Percentiles rank a stretch among this genome's conserved stretches.
Evolutionary conservation across 768 basidiomycete genomes (phyloP).

Genomic region (Fomitopsis serialis): DNA sequence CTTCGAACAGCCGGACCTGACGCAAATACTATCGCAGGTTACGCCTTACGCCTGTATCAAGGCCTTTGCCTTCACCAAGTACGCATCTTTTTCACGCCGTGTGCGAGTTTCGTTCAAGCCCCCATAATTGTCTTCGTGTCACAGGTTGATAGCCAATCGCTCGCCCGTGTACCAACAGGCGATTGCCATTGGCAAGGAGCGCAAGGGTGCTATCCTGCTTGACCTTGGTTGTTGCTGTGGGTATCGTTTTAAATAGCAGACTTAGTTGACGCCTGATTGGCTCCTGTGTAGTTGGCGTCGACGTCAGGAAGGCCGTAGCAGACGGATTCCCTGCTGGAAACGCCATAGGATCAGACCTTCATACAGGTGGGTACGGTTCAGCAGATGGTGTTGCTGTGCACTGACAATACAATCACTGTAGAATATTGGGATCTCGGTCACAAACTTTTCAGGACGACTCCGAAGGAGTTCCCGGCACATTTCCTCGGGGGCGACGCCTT

Average conservation of each 20-base stretch:
- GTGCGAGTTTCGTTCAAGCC: too few relatives aligned
- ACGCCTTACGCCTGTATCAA: constrained; percentile 2
- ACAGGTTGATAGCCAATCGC: background rate
- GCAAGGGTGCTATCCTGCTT: constrained; percentile 29
- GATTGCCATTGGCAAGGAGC: constrained; percentile 30
- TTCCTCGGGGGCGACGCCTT: constrained; percentile 54
- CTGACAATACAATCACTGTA: constrained; percentile 15
- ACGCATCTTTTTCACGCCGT: background rate
- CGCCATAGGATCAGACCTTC: constrained; percentile 30
- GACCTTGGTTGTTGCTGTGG: constrained; percentile 40
- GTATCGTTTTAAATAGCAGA: background rate
- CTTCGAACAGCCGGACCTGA: constrained; percentile 9
- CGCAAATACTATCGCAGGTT: background rate
- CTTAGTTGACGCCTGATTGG: background rate
- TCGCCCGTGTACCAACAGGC: constrained; percentile 8
- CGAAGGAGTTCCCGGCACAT: constrained; percentile 42
- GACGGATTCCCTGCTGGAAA: constrained; percentile 38
- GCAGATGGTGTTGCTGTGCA: background rate
- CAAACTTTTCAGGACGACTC: constrained; percentile 46
- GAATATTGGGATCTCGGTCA: constrained; percentile 59
- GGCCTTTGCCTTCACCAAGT: constrained; percentile 1
- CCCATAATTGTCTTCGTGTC: too few relatives aligned
- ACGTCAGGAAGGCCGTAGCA: constrained; percentile 30
- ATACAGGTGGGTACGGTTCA: constrained; percentile 21
- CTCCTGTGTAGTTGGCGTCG: constrained; percentile 29